Conservation (phyloP, 495 filamentous ascomycete species). For the Neurospora africana region DNA sequence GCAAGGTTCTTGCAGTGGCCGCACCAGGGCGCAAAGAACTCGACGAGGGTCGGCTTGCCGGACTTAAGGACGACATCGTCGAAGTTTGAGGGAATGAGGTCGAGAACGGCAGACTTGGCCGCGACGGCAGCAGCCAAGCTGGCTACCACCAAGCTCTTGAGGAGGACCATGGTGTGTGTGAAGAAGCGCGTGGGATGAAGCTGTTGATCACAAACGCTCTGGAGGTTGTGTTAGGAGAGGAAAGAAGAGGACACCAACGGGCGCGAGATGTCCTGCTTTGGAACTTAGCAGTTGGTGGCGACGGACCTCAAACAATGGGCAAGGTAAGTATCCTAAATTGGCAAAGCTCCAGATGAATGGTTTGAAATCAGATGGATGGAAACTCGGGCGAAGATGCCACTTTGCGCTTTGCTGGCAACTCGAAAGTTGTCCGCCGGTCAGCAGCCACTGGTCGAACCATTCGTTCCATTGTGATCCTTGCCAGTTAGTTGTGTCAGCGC, state of each 20-base stretch:
- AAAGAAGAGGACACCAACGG: background rate
- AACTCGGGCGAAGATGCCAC: constrained; percentile 22
- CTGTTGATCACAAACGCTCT: background rate
- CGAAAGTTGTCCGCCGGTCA: background rate
- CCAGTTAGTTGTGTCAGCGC: background rate
- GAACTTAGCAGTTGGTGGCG: background rate
- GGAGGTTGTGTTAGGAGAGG: background rate
- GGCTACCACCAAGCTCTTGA: constrained; percentile 44
- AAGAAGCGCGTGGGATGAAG: background rate
- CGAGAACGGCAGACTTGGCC: constrained; percentile 59
- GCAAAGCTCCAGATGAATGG: constrained; percentile 7
- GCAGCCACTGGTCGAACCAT: constrained; percentile 2
- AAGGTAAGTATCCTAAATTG: background rate
- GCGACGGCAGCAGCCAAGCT: constrained; percentile 35
- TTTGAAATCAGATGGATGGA: constrained; percentile 17
- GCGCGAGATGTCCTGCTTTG: background rate
- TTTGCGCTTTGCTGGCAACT: constrained; percentile 13
- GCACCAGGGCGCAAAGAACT: constrained; percentile 99
- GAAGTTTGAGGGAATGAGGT: constrained; percentile 83
- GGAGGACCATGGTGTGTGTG: constrained; percentile 33
- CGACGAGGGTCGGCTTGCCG: constrained; percentile 91
- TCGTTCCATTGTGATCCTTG: constrained; percentile 4
- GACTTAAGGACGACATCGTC: constrained; percentile 79
- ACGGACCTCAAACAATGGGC: background rate
- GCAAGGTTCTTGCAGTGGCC: constrained; percentile 96